phyloP scores from a whole-genome alignment of 805 yeast genomes.

The Scheffersomyces lignosus region DNA sequence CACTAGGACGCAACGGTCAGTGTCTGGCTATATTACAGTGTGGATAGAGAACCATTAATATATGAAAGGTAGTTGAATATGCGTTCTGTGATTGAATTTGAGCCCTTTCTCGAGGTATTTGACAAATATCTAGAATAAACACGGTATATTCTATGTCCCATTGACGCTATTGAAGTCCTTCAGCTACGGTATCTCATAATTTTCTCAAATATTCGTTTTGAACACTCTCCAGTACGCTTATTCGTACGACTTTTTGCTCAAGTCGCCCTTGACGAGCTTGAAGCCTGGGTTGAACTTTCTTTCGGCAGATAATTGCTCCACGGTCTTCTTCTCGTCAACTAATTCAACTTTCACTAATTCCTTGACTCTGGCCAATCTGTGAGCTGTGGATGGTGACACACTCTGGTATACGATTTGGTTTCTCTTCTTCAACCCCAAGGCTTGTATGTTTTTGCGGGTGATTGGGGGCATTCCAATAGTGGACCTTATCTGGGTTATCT shows the following conservation, averaged over 20 bases:
- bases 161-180: background rate
- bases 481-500: slow-evolving; percentile 77
- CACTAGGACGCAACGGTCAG: no score
- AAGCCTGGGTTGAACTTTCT: slow-evolving; percentile 72
- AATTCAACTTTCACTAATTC: slow-evolving; percentile 84
- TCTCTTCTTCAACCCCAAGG: slow-evolving; percentile 74
- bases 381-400: slow-evolving; percentile 80
- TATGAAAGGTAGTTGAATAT: no score
- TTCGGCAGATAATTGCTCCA: slow-evolving; percentile 49
- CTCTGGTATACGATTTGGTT: slow-evolving; percentile 72
- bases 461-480: slow-evolving; percentile 80
- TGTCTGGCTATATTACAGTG: no score
- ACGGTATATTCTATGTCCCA: background rate
- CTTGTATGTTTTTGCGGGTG: slow-evolving; percentile 60
- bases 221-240: background rate
- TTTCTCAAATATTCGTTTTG: no score
- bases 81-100: no score
- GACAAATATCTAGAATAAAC: no score
- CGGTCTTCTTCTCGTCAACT: slow-evolving; percentile 53
- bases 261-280: slow-evolving; percentile 10
- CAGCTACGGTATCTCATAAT: background rate
- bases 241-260: background rate
- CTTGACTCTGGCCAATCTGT: slow-evolving; percentile 77
- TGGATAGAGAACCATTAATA: no score
- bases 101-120: no score